Evolutionary conservation across 164 flowering plant species (phyloP), one percentile per base, ranked within the genome.

Genomic region (Annona squamosa): DNA sequence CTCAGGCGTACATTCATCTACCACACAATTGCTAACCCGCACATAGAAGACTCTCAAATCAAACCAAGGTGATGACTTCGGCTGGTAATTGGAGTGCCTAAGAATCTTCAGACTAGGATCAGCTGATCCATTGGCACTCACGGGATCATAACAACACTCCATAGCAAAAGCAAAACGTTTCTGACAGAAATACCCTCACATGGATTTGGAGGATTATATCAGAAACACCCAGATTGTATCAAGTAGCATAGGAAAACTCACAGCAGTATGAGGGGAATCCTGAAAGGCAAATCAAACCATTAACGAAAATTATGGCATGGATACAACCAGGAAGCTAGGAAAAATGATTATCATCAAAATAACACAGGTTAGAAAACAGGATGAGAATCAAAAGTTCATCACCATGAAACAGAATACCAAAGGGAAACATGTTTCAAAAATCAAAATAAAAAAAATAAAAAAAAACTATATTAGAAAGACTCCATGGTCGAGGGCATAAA

Each of bases 31-130:
- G 80, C 91, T 88, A 47, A 93, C 46, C 72, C 92, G 87, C 65
- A 91, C 91, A 77, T 88, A 93, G 70, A 93, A 89, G 5, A 93
- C 98, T 79, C 94, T 85, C 77, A 90, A 73, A 78, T 91, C 91
- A 64, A 93, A 82, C 97, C 97, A 91, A n/a, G 88, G 72, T 3
- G 83, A 81, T 10, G 83, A 73, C 77, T 80, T 81, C 46, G 83
- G 81, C 72, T 81, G 82, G 77, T 79, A 77, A 71, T 74, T 48
- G 3, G 81, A 72, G 69, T 70, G 75, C 76, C 80, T 77, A n/a
- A 68, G 17, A 10, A 73, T 59, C 52, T 70, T 74, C 73, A 75
- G 81, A 43, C 84, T 82, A 63, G 81, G 78, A 48, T 79, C 80
- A 0, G 61, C 76, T 3, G 57, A 64, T 65, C 76, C 91, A 73